These are phyloP conservation scores for Candida lessepsii DNA, from an alignment of 805 yeast genomes.

Conservation along the genomic window DNA sequence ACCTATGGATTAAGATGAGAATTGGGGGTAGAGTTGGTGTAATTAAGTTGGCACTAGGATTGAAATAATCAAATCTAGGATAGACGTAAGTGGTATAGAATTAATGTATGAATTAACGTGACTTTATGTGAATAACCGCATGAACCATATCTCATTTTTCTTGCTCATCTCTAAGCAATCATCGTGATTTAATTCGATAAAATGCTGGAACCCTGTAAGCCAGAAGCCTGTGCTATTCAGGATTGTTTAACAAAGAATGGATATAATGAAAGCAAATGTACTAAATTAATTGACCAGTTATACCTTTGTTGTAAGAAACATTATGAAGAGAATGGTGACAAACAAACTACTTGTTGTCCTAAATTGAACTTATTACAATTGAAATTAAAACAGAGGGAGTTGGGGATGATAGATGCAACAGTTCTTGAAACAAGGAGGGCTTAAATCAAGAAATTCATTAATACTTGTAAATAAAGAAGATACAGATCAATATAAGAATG, in stretches of 20 bases:
- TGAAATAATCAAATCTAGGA: too few relatives aligned
- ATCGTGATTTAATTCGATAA: not conserved
- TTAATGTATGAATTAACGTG: not conserved
- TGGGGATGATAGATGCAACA: slow-evolving; percentile 59
- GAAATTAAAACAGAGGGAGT: slow-evolving; percentile 63
- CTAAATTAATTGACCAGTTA: slow-evolving; percentile 62
- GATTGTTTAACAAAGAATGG: slow-evolving; percentile 63
- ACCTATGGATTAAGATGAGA: too few relatives aligned
- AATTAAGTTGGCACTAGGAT: too few relatives aligned
- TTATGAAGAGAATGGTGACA: slow-evolving; percentile 59
- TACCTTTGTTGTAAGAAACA: slow-evolving; percentile 73
- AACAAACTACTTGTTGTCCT: slow-evolving; percentile 76
- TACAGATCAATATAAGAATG: too few relatives aligned
- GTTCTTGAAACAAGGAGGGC: slow-evolving; percentile 26
- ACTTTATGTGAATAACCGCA: not conserved
- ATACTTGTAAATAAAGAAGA: too few relatives aligned
- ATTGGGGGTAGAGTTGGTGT: too few relatives aligned
- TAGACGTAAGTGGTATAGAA: not conserved
- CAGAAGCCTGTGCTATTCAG: slow-evolving; percentile 81
- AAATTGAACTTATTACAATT: slow-evolving; percentile 57
- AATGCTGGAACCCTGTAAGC: slow-evolving; percentile 56
- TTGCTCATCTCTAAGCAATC: slow-evolving; percentile 3
- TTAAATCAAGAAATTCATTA: too few relatives aligned
- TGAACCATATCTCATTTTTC: not conserved
- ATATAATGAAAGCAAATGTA: slow-evolving; percentile 75